Evolutionary conservation across 2,329 filamentous ascomycete genomes (phyloP).

Genomic region (Scytalidium sp.): DNA sequence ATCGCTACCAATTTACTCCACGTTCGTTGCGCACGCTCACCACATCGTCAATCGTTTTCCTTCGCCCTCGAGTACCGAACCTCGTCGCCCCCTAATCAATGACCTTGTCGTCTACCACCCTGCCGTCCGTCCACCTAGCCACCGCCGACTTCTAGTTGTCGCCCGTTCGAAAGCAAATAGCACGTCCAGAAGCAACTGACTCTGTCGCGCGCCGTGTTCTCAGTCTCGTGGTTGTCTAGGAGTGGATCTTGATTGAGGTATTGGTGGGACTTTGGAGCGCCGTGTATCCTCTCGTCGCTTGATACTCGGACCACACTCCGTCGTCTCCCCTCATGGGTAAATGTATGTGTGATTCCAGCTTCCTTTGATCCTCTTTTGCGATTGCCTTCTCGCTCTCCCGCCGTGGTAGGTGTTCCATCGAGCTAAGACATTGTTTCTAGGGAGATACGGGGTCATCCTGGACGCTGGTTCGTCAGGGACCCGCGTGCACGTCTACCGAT

Average conservation of each 20-base stretch:
- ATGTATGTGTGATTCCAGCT: conserved; percentile 20
- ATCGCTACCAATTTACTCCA: background rate
- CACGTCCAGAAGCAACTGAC: too few relatives aligned
- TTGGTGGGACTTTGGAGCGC: background rate
- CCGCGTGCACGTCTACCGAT: conserved; percentile 89
- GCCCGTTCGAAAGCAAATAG: too few relatives aligned
- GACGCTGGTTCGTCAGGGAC: conserved; percentile 98
- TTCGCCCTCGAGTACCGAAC: background rate
- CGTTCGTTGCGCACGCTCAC: background rate
- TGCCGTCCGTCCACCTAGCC: background rate
- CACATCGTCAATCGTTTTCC: background rate
- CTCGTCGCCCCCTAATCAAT: background rate
- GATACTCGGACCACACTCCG: background rate
- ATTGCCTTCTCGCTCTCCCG: conserved; percentile 3
- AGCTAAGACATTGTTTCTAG: conserved; percentile 12
- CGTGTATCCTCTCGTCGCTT: background rate
- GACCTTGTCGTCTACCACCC: background rate
- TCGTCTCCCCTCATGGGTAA: conserved; percentile 24
- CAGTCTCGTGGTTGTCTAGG: too few relatives aligned
- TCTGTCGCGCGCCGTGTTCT: too few relatives aligned
- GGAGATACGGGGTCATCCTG: conserved; percentile 86
- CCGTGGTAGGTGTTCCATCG: conserved; percentile 1
- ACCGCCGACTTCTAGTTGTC: background rate
- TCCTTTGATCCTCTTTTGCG: background rate
- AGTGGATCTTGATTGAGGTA: too few relatives aligned